These are phyloP conservation scores for Pelargonium fulgidum DNA, from an alignment of 441 rosid genomes.

Conservation along the genomic window DNA sequence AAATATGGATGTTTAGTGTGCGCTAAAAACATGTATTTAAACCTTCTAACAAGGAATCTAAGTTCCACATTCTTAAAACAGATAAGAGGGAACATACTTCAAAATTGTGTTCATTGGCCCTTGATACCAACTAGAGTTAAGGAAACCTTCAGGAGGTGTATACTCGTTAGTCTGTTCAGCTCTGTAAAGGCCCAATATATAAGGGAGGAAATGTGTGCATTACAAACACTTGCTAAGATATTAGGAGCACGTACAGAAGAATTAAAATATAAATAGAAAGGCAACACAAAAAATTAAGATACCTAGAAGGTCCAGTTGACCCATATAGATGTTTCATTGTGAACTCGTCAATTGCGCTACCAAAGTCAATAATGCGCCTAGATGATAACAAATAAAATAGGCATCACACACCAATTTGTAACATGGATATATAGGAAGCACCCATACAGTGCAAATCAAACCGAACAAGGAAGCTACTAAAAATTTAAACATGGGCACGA, in stretches of 20 bases:
- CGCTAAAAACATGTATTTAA: constrained; percentile 1
- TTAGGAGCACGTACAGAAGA: constrained; percentile 13
- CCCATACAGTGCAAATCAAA: no score
- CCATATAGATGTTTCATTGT: constrained; percentile 80
- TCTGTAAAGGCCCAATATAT: constrained; percentile 34
- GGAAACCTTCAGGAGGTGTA: constrained; percentile 84
- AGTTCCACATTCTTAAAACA: not conserved
- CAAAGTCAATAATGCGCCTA: constrained; percentile 97
- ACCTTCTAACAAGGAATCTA: constrained; percentile 5
- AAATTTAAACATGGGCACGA: no score
- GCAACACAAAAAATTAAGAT: constrained; percentile 24
- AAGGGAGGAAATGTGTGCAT: constrained; percentile 14
- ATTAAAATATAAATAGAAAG: constrained; percentile 8
- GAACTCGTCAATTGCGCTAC: constrained; percentile 87
- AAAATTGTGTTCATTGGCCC: constrained; percentile 44
- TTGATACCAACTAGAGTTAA: constrained; percentile 77
- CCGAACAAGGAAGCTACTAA: no score
- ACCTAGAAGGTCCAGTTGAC: constrained; percentile 88
- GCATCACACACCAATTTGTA: constrained; percentile 14
- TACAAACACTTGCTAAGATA: constrained; percentile 17
- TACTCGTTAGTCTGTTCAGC: constrained; percentile 92
- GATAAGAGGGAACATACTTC: constrained; percentile 47
- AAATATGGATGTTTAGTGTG: constrained; percentile 3
- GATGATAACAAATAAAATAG: constrained; percentile 20
- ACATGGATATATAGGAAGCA: not conserved